Conservation (phyloP, 768 basidiomycete species). For the Trametes cinnabarina region DNA sequence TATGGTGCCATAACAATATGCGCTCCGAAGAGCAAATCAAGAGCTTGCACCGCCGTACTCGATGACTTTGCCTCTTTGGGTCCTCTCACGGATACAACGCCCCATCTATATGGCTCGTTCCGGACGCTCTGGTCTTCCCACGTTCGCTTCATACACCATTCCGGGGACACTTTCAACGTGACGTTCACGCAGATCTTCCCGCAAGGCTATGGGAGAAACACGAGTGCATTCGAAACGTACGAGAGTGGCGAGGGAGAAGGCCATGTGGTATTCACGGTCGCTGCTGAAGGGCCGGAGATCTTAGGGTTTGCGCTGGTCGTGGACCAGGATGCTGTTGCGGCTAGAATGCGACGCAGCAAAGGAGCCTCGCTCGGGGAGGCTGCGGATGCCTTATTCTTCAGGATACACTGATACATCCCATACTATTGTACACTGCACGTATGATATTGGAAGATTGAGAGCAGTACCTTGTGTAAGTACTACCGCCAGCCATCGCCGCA, state of each 20-base stretch:
- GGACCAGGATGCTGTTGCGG: not conserved
- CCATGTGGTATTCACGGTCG: not conserved
- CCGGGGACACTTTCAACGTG: constrained; percentile 14
- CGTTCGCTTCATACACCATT: constrained; percentile 29
- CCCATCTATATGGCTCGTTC: constrained; percentile 14
- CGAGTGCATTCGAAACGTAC: constrained; percentile 14
- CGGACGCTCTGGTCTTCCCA: constrained; percentile 36
- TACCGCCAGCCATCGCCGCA: too few relatives aligned
- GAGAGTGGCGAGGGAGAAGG: constrained; percentile 5
- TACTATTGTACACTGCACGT: too few relatives aligned
- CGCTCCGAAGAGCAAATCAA: constrained; percentile 24
- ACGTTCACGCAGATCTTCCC: constrained; percentile 34
- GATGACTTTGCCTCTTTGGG: constrained; percentile 26
- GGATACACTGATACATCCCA: not conserved
- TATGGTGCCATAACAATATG: constrained; percentile 42
- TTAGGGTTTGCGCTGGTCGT: constrained; percentile 2
- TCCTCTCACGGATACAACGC: not conserved
- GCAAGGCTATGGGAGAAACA: constrained; percentile 35
- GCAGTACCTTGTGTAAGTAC: too few relatives aligned
- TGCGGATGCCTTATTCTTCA: constrained; percentile 15
- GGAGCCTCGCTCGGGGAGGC: not conserved
- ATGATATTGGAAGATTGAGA: too few relatives aligned
- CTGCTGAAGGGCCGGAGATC: not conserved
- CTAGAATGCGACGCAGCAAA: not conserved
- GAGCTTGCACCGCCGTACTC: constrained; percentile 26